Base-by-base conservation (phyloP, 2,329 filamentous ascomycete species). In the Fusarium sp. region DNA sequence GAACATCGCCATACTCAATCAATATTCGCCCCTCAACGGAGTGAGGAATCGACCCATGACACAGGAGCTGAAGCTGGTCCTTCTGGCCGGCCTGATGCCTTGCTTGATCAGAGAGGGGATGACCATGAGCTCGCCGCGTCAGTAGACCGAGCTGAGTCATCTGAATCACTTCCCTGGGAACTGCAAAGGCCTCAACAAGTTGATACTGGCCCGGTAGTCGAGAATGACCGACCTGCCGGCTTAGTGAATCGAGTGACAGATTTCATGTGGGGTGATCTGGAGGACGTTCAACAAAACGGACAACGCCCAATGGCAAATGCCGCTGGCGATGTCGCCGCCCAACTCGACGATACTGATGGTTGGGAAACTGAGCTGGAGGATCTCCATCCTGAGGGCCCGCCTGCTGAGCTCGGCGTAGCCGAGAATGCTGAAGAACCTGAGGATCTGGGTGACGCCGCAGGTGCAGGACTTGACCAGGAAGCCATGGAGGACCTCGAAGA, bases 401-500 rank as follows among this genome's bases (percentile, higher is more conserved):
- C 73, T 16, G 68, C 72, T 37, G 67, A 67, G 31, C 74, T 63
- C 15, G 65, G 44, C 33, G 64, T 36, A 18, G 58, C 65, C 15
- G 67, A 67, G 5, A 77, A 75, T 10, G 72, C 75, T 9, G 73
- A 49, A 20, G 61, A 65, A 13, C 45, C 77, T 20, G 82, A 91
- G 61, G 86, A 87, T 2, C 83, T 88, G 23, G 88, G 88, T 53
- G 91, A 86, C 44, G 90, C 87, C n/a, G 86, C 85, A 20, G 88
- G 87, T 49, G 89, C 88, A 16, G 91, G 86, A 10, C 82, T 95
- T 36, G 93, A 97, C 56, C 86, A 88, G 55, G 90, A 92, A 71
- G 91, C 90, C 11, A 86, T 93, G 41, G 92, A 94, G 42, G 92
- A 97, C 71, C 92, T 92, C 11, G 96, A 99, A 79, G 96, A 99